Evolutionary conservation across 805 yeast species (phyloP), one percentile per base, ranked within the genome.

Genomic region (Komagataella populi): DNA sequence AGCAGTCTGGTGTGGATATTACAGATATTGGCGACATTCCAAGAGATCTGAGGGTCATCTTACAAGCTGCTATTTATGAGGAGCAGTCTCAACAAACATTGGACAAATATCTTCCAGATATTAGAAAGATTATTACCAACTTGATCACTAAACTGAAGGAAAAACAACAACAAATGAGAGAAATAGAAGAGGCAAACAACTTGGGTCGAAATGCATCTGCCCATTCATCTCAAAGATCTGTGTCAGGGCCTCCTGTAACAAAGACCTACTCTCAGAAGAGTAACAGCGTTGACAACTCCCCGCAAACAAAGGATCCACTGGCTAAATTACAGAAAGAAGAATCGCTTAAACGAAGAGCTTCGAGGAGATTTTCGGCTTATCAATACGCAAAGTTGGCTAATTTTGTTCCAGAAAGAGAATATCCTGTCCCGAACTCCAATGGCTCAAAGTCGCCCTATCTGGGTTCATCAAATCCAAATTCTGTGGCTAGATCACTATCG

Each of bases 1-100:
- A 81, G 4, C 74, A 74, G 52, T 83, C 87, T 2, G 95, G 95
- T 0, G 80, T 93, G 4, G 90, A 85, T 56, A 83, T 84, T 6
- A 70, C 82, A 10, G 96, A 88, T 62, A 69, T 93, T 23, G 93
- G 96, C 1, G 96, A 91, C 60, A 96, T 93, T 1, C 98, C 99
- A 0, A 82, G 77, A 53, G 79, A 83, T 12, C 69, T 93, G 43
- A 72, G 99, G 50, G 73, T 74, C 5, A 87, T 93, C 2, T 67
- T 93, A 47, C 99, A 93, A 60, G 82, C 82, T 49, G 95, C 98
- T 0, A 69, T 93, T 4, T 80, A 95, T 51, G 88, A 86, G 57
- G 78, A 82, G 8, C 95, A 96, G 0, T 82, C 93, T 3, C 95
- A 86, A 59, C 86, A 80, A 51, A 84, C 84, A 46, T 70, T 90